phyloP scores from a whole-genome alignment of 2,329 filamentous ascomycete genomes.

The Ceratocystis destructans region DNA sequence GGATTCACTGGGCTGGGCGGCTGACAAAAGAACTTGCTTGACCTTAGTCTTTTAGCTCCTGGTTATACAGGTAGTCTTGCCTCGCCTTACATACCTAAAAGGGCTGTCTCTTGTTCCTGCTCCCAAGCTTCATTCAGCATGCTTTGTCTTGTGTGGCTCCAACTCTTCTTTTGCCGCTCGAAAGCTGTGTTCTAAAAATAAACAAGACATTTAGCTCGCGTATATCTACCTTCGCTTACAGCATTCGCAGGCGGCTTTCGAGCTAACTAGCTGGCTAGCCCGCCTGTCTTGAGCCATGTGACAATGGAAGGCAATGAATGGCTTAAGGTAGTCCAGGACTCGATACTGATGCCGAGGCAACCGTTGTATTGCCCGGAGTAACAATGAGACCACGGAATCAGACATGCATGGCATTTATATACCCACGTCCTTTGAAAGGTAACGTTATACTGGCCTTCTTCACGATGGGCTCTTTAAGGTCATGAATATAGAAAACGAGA shows the following conservation, averaged over 20 bases:
- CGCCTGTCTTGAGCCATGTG: background rate
- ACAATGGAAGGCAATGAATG: background rate
- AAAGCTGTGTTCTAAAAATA: background rate
- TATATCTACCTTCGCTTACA: background rate
- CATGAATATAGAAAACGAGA: background rate
- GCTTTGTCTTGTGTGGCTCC: background rate
- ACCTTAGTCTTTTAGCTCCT: background rate
- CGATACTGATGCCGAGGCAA: background rate
- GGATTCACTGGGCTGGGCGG: background rate
- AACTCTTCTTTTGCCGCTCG: background rate
- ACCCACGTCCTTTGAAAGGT: background rate
- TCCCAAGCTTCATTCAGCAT: background rate
- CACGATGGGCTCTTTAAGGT: background rate
- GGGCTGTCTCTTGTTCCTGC: background rate
- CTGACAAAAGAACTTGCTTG: background rate
- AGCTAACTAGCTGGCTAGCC: background rate
- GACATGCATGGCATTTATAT: background rate
- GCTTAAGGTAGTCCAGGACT: background rate
- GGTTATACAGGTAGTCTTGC: background rate
- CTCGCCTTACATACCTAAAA: background rate
- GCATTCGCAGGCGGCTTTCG: background rate
- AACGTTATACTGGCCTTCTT: constrained; percentile 1
- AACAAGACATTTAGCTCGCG: background rate
- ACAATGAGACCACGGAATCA: background rate
- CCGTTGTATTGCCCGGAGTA: background rate